These are phyloP conservation scores for Plasmopara halstedii DNA, from an alignment of 352 stramenopile genomes.

Conservation along the genomic window DNA sequence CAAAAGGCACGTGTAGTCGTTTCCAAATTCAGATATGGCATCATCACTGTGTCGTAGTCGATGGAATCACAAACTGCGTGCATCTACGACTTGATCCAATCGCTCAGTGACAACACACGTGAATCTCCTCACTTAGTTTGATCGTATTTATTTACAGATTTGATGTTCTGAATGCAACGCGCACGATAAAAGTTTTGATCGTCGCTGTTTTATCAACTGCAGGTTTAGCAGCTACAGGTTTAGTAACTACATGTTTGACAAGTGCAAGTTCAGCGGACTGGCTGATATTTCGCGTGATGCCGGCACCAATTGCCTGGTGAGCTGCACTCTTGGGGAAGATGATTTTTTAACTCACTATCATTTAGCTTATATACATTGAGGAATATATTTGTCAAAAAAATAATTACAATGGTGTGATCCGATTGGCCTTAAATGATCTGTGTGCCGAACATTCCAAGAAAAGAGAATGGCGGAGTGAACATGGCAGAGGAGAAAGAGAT, in stretches of 20 bases:
- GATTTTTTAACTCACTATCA: slow-evolving; percentile 1
- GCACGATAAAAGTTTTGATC: not conserved
- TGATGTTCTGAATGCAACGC: not conserved
- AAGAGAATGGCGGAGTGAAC: no score
- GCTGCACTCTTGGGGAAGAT: no score
- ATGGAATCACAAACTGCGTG: not conserved
- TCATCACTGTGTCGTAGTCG: not conserved
- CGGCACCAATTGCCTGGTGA: no score
- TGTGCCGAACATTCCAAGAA: no score
- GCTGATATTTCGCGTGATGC: no score
- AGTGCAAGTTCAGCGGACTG: not conserved
- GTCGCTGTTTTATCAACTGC: no score
- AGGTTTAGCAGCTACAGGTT: no score
- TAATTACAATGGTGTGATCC: not conserved
- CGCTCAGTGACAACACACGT: not conserved
- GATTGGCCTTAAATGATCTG: not conserved
- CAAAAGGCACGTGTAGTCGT: not conserved
- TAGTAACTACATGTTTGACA: not conserved
- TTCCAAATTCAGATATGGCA: not conserved
- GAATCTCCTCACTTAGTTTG: not conserved
- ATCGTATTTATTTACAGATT: slow-evolving; percentile 1
- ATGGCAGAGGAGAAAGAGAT: not conserved
- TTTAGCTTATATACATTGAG: not conserved
- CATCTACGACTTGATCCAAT: not conserved
- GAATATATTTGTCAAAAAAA: slow-evolving; percentile 1